Base-by-base conservation (phyloP, 257 asterid species). In the Mentha longifolia region DNA sequence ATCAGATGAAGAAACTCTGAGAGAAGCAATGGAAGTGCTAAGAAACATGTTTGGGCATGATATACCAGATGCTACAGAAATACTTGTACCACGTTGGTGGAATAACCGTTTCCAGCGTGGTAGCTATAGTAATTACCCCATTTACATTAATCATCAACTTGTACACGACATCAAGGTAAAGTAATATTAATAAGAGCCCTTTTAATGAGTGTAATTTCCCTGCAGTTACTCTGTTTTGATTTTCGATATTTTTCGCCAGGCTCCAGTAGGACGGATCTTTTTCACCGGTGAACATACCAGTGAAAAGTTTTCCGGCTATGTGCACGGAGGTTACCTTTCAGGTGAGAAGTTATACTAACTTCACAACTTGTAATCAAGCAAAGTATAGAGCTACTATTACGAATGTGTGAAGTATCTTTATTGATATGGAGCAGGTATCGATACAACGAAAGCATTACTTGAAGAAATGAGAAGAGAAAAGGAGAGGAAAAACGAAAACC, bases 81-180 rank as follows among this genome's bases (percentile, higher is more conserved):
- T 93, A 73, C 82, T 93, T 0, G 94, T 93, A 61, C 98, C 98
- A 0, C 96, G 92, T 22, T 93, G 98, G 98, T 93, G 97, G 98
- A 93, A 85, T 50, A 91, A 91, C 64, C 87, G 95, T 15, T 87
- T 93, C 81, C 98, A 91, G 74, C 84, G 92, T 17, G 97, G 98
- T 7, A 93, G 98, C 83, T 93, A 93, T 74, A 90, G 89, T 51
- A 93, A 93, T 71, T 93, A 86, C 77, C 98, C 98, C 0, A 86
- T 93, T 42, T 78, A 84, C 59, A 76, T 65, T 9, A 83, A 93
- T 72, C 89, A 77, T 75, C 88, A 84, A 67, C 92, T 86, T 11
- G 74, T 91, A 37, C 81, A 85, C 45, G 88, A 83, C 46, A 82
- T 93, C 43, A 85, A 89, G 98, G 98, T 60, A 19, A 12, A 17